Evolutionary conservation across 768 basidiomycete genomes (phyloP), one percentile per base, ranked within the genome.

Genomic region (Lactarius akahatsu): DNA sequence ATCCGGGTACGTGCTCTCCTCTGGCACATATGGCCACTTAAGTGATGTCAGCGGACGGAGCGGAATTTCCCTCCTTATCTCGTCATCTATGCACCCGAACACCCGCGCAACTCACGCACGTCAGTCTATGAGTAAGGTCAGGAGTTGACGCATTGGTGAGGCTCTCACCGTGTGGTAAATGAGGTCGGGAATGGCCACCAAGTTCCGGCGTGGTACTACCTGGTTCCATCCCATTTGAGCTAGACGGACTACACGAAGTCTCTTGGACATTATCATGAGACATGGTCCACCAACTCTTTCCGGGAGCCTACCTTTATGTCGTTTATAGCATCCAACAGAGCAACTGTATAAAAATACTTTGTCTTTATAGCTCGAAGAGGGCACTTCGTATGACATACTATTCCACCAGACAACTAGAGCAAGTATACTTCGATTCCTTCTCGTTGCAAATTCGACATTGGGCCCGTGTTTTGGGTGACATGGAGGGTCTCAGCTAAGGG

Each of bases 1-100:
- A 75, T 96, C 92, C 0, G 87, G 88, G 73, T 86, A 93, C 2
- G 90, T 85, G 0, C 88, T 86, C 71, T 85, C 84, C 36, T 94
- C 92, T 2, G 91, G 90, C 55, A 93, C 84, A 72, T 92, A 93
- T 0, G 94, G 94, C 93, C 94, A 96, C 32, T 84, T 85, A 43
- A 96, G 79, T 16, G 90, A 82, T 0, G 91, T 88, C 47, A 95
- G 79, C 1, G 91, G 84, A 10, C 85, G 85, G 4, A 90, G 82
- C 2, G 79, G 75, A 20, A 82, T 68, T 10, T 66, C 64, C 52
- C 73, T 64, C 26, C 60, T 57, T 7, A 71, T 70, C 10, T 72
- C 71, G 5, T 65, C 61, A 13, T 72, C 68, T 50, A 18, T 28
- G 6, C 20, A 40, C 57, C 52, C 45, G n/a, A 43, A 59, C 47